Base-by-base conservation (phyloP, 768 basidiomycete genomes). In the Heimioporus sp. region DNA sequence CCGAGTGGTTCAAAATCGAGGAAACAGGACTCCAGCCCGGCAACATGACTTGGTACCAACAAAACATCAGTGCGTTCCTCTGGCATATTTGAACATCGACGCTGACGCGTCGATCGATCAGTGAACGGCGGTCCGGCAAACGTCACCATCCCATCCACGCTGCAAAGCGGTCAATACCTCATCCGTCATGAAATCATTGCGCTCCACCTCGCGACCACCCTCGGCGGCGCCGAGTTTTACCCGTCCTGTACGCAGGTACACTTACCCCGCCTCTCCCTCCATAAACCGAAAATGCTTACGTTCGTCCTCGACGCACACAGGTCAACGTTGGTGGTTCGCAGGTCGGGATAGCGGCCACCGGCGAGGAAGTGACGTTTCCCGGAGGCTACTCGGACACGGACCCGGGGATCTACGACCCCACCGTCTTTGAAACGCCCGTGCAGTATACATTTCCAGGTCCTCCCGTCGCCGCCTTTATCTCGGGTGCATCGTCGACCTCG, bases 121-220 rank as follows among this genome's bases (percentile, higher is more conserved):
- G 78, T 76, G 69, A 55, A 65, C 8, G 78, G 81, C 10, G 58
- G 48, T 3, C 64, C 73, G 3, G 75, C 75, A 0, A 72, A 62
- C 13, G 67, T 79, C 2, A 73, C 68, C 0, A 59, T 85, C 43
- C 83, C 83, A 1, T 54, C 66, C 17, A 78, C 76, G 41, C 65
- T 92, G 48, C 74, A 80, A 3, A 69, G 85, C 3, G 90, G 90
- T 5, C 80, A 85, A 58, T 91, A 91, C 66, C 73, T 92, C 52
- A 66, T 90, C 62, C 86, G 89, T 1, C 83, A 89, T 65, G 89
- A 92, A 65, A 85, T 91, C 67, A 84, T 91, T 65, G 84, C 85
- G 10, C 79, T 91, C 13, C 90, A 91, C 61, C 76, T 83, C 42
- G 88, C 78, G 7, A 73, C 63, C n/a, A 56, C 61, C 2, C 10